Evolutionary conservation across 495 filamentous ascomycete genomes (phyloP).

Genomic region (Haplographium delicatum): DNA sequence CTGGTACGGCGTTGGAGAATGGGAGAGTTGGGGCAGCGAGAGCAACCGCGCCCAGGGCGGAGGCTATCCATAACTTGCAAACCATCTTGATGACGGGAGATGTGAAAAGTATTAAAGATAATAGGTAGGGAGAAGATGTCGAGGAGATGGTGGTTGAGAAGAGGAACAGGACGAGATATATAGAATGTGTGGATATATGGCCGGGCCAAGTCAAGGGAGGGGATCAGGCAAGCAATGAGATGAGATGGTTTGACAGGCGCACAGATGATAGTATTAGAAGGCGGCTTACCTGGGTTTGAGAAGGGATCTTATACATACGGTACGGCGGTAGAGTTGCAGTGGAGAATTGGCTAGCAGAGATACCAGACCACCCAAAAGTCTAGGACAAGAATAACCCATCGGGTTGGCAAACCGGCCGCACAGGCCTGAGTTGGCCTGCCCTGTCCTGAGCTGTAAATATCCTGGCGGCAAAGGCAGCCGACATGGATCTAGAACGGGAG

Average conservation of each 20-base stretch:
- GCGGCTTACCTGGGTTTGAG: neutral
- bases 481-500: no score
- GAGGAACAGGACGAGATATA: neutral
- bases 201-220: no score
- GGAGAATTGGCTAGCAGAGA: no score
- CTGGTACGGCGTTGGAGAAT: conserved; percentile 29
- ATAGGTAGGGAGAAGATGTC: conserved; percentile 26
- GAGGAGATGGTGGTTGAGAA: neutral
- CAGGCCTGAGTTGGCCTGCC: no score
- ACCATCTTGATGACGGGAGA: conserved; percentile 35
- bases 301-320: no score
- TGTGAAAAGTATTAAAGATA: conserved; percentile 22
- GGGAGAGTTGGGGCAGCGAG: conserved; percentile 42
- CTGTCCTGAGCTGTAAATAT: no score
- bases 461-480: no score
- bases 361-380: no score
- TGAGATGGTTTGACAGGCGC: neutral
- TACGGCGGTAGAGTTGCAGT: no score
- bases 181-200: conserved; percentile 8
- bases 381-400: no score
- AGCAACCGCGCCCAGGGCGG: conserved; percentile 39
- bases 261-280: conserved; percentile 7
- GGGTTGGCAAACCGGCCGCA: no score
- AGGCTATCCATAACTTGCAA: conserved; percentile 37
- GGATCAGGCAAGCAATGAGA: neutral